phyloP scores from a whole-genome alignment of 345 rosid genomes.

The Balakata baccata region DNA sequence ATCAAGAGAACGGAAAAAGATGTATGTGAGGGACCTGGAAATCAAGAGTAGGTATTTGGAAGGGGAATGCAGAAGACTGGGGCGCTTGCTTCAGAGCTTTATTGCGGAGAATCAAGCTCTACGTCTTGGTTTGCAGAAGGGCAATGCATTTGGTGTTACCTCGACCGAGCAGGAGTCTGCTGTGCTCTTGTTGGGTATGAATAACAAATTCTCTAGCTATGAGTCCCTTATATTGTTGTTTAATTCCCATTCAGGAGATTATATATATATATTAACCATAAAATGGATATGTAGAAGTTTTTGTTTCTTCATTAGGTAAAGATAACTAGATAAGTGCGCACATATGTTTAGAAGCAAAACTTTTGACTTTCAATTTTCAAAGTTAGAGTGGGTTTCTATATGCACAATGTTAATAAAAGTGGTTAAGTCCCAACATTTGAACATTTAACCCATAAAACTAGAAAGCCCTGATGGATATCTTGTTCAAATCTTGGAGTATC shows the following conservation, averaged over 20 bases:
- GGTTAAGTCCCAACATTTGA: neutral
- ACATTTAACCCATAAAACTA: neutral
- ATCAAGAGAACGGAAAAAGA: constrained; percentile 90
- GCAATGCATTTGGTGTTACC: constrained; percentile 52
- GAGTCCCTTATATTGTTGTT: neutral
- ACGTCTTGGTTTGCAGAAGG: constrained; percentile 51
- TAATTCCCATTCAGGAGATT: neutral
- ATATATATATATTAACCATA: too few species aligned
- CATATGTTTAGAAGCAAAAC: neutral
- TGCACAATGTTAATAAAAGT: neutral
- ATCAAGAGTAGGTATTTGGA: constrained; percentile 75
- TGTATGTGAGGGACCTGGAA: constrained; percentile 68
- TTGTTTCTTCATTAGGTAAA: neutral
- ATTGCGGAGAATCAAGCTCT: constrained; percentile 78
- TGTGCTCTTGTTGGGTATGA: constrained; percentile 92
- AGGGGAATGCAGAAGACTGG: constrained; percentile 75
- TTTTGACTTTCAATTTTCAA: too few species aligned
- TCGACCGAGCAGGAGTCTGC: constrained; percentile 99
- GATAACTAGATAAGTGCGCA: too few species aligned
- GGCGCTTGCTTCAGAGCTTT: constrained; percentile 66
- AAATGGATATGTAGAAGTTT: too few species aligned
- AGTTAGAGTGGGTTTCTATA: too few species aligned
- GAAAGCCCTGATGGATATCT: neutral
- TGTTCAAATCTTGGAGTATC: neutral
- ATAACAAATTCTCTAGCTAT: constrained; percentile 3